These are phyloP conservation scores for Tulasnella sp. DNA, from an alignment of 768 basidiomycete species.

Conservation along the genomic window DNA sequence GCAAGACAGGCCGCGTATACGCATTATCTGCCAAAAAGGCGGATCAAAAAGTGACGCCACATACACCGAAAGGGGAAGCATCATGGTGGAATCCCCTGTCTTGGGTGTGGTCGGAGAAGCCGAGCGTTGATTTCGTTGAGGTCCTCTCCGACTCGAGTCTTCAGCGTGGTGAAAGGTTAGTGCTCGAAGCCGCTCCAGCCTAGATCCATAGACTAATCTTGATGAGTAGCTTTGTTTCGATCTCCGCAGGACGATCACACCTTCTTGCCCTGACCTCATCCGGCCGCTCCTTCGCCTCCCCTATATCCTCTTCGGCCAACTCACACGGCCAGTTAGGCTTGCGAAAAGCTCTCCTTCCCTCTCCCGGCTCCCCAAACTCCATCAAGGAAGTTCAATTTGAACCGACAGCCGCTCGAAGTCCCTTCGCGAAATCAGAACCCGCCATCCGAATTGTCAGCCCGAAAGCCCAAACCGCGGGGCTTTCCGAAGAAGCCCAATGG, in stretches of 20 bases:
- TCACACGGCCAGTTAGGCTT: conserved; percentile 74
- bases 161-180: conserved; percentile 54
- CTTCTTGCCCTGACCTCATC: conserved; percentile 31
- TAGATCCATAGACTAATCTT: not conserved
- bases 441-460: conserved; percentile 23
- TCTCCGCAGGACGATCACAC: conserved; percentile 57
- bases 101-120: conserved; percentile 46
- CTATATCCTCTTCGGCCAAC: conserved; percentile 65
- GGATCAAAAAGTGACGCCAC: conserved; percentile 35
- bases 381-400: conserved; percentile 30
- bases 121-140: conserved; percentile 41
- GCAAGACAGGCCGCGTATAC: conserved; percentile 64
- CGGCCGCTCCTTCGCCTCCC: conserved; percentile 71
- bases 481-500: conserved; percentile 19
- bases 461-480: conserved; percentile 14
- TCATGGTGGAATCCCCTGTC: conserved; percentile 48
- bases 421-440: conserved; percentile 37
- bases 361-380: conserved; percentile 6
- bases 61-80: conserved; percentile 25
- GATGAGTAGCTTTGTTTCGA: conserved; percentile 47
- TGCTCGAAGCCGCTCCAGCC: not conserved
- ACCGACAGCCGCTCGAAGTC: conserved; percentile 44
- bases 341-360: conserved; percentile 44
- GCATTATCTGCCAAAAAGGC: conserved; percentile 43
- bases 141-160: conserved; percentile 47